A percentile compares a stretch with the other conserved stretches of the same genome.
phyloP scores from a whole-genome alignment of 805 yeast species.

The Pichia kluyveri region DNA sequence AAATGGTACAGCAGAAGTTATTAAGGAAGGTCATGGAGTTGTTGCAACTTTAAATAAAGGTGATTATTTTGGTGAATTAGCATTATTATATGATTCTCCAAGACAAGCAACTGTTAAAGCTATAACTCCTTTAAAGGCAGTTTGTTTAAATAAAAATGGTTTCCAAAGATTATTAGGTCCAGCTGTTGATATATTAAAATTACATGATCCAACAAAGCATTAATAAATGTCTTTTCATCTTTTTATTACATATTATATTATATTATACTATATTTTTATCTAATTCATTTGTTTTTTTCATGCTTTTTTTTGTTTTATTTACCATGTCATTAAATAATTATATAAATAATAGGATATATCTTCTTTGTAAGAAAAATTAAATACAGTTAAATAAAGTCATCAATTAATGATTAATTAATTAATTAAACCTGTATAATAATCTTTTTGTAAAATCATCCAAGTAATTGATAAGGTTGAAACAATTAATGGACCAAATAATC shows the following conservation, averaged over 20 bases:
- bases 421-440: slow-evolving; percentile 35
- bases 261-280: too few species aligned
- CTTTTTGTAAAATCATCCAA: slow-evolving; percentile 77
- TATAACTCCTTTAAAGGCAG: slow-evolving; percentile 66
- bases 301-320: too few species aligned
- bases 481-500: slow-evolving; percentile 80
- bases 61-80: slow-evolving; percentile 95
- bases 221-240: not conserved
- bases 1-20: slow-evolving; percentile 74
- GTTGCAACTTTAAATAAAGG: slow-evolving; percentile 61
- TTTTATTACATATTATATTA: too few species aligned
- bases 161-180: slow-evolving; percentile 93
- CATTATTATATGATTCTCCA: slow-evolving; percentile 82
- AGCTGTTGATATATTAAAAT: slow-evolving; percentile 78
- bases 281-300: too few species aligned
- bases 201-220: slow-evolving; percentile 68
- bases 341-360: not conserved
- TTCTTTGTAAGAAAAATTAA: too few species aligned
- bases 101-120: slow-evolving; percentile 92
- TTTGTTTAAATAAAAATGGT: slow-evolving; percentile 86
- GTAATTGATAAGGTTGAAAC: slow-evolving; percentile 64
- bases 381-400: too few species aligned
- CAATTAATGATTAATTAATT: not conserved
- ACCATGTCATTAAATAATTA: not conserved
- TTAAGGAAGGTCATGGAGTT: slow-evolving; percentile 51